Conservation (phyloP, 78 protist genomes). For the slime mould (Dictyostelium discoideum) region DNA sequence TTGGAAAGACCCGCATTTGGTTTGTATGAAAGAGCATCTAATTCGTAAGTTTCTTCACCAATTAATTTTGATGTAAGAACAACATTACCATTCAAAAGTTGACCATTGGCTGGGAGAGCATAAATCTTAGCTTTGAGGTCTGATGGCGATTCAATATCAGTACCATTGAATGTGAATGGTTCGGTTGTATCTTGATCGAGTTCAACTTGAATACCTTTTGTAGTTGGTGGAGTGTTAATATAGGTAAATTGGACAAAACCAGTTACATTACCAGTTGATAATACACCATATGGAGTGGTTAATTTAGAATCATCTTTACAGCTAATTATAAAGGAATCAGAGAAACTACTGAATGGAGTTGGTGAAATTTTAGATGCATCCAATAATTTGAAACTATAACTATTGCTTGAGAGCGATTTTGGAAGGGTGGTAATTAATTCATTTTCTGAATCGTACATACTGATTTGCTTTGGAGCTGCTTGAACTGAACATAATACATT, state of each 20-base stretch:
- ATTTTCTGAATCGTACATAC: background rate
- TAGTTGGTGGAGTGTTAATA: background rate
- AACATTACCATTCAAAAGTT: background rate
- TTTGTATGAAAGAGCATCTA: background rate
- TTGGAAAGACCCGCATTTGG: constrained; percentile 25
- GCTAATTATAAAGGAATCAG: background rate
- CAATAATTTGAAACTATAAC: background rate
- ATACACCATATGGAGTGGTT: background rate
- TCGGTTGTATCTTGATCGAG: background rate
- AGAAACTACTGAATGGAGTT: background rate
- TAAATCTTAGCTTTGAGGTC: background rate
- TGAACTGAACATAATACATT: background rate
- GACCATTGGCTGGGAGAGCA: constrained; percentile 17
- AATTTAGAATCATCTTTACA: background rate
- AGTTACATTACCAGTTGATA: background rate
- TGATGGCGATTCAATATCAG: constrained; percentile 7
- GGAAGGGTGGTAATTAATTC: background rate
- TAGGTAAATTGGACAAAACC: background rate
- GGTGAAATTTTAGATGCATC: background rate
- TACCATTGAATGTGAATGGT: background rate
- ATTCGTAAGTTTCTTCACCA: no score
- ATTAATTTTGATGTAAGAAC: background rate
- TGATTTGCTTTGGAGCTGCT: background rate
- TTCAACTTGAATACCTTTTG: background rate
- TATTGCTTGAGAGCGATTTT: background rate